Percentiles rank a stretch among this genome's conserved stretches.
Conservation (phyloP, 176 grass and related monocot species). For the Tuctoria greenei region DNA sequence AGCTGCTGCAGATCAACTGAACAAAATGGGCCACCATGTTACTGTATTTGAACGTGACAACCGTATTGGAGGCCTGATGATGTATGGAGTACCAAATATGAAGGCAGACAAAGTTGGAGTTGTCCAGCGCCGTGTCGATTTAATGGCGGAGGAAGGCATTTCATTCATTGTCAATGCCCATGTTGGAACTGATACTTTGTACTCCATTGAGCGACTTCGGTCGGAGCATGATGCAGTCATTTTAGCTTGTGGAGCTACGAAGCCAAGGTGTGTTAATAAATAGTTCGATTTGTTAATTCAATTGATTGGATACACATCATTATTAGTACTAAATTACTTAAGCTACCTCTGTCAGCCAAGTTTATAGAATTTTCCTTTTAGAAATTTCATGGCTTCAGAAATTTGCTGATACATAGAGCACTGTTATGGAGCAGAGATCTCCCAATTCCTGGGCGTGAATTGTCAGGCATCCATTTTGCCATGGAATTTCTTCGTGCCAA, state of each 20-base stretch:
- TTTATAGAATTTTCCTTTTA: background rate
- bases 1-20: slow-evolving; percentile 67
- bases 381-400: background rate
- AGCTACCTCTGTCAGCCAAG: background rate
- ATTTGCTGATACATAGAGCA: slow-evolving; percentile 21
- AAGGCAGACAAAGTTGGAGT: slow-evolving; percentile 54
- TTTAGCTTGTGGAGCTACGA: slow-evolving; percentile 64
- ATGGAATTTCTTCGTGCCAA: slow-evolving; percentile 73
- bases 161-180: slow-evolving; percentile 51
- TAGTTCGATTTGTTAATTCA: slow-evolving; percentile 9
- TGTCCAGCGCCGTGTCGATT: slow-evolving; percentile 56
- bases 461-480: slow-evolving; percentile 59
- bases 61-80: slow-evolving; percentile 66
- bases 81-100: slow-evolving; percentile 77
- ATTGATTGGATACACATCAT: background rate
- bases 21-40: slow-evolving; percentile 56
- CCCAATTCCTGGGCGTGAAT: slow-evolving; percentile 52
- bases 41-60: slow-evolving; percentile 63
- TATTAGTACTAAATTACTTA: background rate
- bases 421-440: slow-evolving; percentile 53
- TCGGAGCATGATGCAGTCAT: slow-evolving; percentile 49
- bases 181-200: slow-evolving; percentile 53
- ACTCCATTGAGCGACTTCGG: slow-evolving; percentile 47
- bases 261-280: slow-evolving; percentile 35
- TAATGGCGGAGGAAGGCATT: slow-evolving; percentile 55